phyloP scores from a whole-genome alignment of 208 protist species.

The Balamuthia mandrillaris region DNA sequence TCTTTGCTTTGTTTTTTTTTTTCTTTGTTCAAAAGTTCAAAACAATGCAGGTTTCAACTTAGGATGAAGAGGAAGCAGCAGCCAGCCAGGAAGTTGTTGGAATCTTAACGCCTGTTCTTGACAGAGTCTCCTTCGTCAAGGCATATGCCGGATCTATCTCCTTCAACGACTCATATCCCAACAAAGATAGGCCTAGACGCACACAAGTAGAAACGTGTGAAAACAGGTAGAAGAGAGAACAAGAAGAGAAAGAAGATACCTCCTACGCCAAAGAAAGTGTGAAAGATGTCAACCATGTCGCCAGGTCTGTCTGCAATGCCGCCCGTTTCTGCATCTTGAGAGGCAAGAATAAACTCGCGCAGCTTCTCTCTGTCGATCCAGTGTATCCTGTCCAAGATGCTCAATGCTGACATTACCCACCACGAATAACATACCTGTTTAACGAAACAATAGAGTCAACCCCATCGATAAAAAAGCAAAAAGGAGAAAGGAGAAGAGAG shows the following conservation, averaged over 20 bases:
- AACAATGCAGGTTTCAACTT: no score
- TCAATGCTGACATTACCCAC: conserved; percentile 97
- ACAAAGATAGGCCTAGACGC: conserved; percentile 85
- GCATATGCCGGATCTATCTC: background rate
- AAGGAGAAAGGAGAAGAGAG: no score
- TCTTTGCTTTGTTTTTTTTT: no score
- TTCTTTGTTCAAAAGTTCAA: no score
- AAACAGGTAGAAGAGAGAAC: no score
- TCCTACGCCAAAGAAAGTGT: conserved; percentile 98
- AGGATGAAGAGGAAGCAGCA: no score
- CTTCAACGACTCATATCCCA: background rate
- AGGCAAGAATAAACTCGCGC: conserved; percentile 88
- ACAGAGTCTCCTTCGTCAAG: background rate
- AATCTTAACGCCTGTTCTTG: no score
- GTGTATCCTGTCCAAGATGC: conserved; percentile 82
- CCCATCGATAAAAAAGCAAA: no score
- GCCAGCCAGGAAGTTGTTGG: no score
- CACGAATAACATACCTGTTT: conserved; percentile 99
- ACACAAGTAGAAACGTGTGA: no score
- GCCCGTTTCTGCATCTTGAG: conserved; percentile 91
- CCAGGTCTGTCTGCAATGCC: conserved; percentile 96
- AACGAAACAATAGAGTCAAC: no score
- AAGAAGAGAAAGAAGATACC: no score
- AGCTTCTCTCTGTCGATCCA: conserved; percentile 93
- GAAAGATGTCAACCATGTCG: conserved; percentile 96